Conservation (phyloP, 768 basidiomycete genomes). For the Lactarius hatsudake region DNA sequence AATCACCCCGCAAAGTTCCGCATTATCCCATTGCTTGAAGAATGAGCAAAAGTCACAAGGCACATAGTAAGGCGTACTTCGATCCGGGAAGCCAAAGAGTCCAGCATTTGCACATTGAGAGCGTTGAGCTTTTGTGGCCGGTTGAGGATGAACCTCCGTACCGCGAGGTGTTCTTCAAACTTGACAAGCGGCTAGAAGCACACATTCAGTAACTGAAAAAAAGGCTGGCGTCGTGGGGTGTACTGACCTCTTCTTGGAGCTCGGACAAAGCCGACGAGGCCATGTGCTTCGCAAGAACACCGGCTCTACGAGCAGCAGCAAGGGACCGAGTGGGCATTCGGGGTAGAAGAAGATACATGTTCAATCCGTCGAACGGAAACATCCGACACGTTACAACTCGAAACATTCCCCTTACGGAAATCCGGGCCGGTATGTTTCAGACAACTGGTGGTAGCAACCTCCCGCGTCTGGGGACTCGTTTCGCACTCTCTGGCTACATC, state of each 20-base stretch:
- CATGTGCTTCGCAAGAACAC: constrained; percentile 39
- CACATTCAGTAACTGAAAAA: constrained; percentile 15
- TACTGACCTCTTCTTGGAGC: constrained; percentile 16
- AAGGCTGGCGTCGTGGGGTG: too few species aligned
- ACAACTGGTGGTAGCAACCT: constrained; percentile 20
- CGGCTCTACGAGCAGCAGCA: constrained; percentile 33
- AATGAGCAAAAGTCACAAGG: not conserved
- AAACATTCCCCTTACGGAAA: not conserved
- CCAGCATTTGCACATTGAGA: constrained; percentile 76
- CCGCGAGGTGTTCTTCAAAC: constrained; percentile 62
- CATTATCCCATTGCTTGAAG: constrained; percentile 69
- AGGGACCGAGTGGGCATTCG: constrained; percentile 23
- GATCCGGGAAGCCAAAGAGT: constrained; percentile 65
- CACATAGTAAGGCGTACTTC: constrained; percentile 48
- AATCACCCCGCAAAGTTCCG: constrained; percentile 68
- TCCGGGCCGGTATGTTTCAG: constrained; percentile 2
- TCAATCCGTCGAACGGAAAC: not conserved
- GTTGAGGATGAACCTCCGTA: constrained; percentile 76
- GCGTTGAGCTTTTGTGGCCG: constrained; percentile 79
- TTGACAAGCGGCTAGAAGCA: constrained; percentile 45
- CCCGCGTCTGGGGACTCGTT: constrained; percentile 51
- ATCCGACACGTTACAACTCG: not conserved
- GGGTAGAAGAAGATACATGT: constrained; percentile 14
- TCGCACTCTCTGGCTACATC: constrained; percentile 49
- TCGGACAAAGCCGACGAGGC: constrained; percentile 27